Percentiles rank a stretch among this genome's conserved stretches.
Evolutionary conservation across 1,139 yeast genomes (phyloP).

Genomic region (Diutina mesorugosa): DNA sequence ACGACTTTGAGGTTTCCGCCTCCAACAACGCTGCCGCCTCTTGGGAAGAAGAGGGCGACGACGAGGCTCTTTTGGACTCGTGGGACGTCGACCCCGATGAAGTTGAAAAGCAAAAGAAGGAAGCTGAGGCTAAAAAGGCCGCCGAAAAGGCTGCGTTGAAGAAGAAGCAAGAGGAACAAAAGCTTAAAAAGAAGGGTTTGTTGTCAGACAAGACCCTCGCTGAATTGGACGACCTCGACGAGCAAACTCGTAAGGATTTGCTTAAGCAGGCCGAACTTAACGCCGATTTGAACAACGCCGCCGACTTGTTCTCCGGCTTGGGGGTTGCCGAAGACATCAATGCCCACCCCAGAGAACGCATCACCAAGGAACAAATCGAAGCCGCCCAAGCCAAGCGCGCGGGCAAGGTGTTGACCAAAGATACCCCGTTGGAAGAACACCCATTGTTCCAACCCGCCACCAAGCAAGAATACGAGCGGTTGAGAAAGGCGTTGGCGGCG

Average conservation of each 20-base stretch:
- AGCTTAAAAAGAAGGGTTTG: constrained; percentile 17
- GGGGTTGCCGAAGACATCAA: constrained; percentile 50
- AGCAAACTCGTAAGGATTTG: constrained; percentile 55
- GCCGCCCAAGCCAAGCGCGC: constrained; percentile 35
- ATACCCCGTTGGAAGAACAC: constrained; percentile 58
- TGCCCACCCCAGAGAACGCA: constrained; percentile 55
- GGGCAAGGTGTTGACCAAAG: constrained; percentile 33
- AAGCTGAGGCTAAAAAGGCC: constrained; percentile 14
- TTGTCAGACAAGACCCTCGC: constrained; percentile 19
- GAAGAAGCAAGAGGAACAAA: constrained; percentile 24
- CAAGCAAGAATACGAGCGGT: constrained; percentile 71
- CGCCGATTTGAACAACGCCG: constrained; percentile 85
- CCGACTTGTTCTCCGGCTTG: constrained; percentile 77
- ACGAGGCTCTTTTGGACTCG: constrained; percentile 60
- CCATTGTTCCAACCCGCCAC: constrained; percentile 73
- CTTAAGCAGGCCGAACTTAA: constrained; percentile 68
- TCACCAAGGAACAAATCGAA: constrained; percentile 10
- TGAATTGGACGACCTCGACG: constrained; percentile 46
- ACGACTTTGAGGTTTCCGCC: constrained; percentile 69
- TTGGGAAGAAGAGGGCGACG: constrained; percentile 81
- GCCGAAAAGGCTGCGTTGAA: constrained; percentile 22
- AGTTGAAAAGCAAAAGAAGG: constrained; percentile 37
- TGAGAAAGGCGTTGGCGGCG: constrained; percentile 67
- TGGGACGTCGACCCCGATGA: constrained; percentile 68
- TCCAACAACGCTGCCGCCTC: constrained; percentile 33